Evolutionary conservation across 345 rosid species (phyloP), one percentile per base, ranked within the genome.

Genomic region (Pugionium dolabratum): DNA sequence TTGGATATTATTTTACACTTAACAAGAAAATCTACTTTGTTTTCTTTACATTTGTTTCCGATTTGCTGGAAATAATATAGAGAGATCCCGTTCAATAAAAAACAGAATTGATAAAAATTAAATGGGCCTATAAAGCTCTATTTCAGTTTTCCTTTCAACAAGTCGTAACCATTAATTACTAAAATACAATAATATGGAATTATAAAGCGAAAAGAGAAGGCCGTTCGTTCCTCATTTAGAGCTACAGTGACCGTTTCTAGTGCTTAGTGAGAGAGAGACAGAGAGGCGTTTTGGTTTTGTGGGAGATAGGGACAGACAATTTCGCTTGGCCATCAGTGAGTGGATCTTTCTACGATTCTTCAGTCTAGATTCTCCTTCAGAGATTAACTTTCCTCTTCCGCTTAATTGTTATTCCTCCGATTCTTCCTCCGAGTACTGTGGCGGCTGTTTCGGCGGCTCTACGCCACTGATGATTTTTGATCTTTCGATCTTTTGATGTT

Each of bases 201-300:
- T 18, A 18, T 18, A 18, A 18, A 18, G 18, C 18, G 18, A 18
- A 56, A 29, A 65, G 63, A 66, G 44, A 49, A 66, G 62, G 1
- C 71, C 57, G 67, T 73, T 73, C 72, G 67, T 73, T 73, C 77
- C 77, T 66, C 62, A 52, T 30, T 73, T 66, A 67, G 57, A 73
- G 77, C 77, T 73, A 66, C 62, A 66, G 63, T 52, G 77, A 73
- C 68, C 77, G 77, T 73, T 73, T 66, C 73, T 52, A 59, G 45
- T 52, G 72, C 56, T 31, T 1, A 29, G n/a, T 2, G 53, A 41
- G 47, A 35, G 62, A 52, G 7, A n/a, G 44, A 58, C n/a, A n/a
- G 29, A 59, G 1, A 6, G 45, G 5, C 29, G 35, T 40, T 57
- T 57, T 67, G 57, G 64, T 1, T 48, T 26, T 58, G 65, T 49